Conservation (phyloP, 495 filamentous ascomycete genomes). For the Penicillium simplicissimum region DNA sequence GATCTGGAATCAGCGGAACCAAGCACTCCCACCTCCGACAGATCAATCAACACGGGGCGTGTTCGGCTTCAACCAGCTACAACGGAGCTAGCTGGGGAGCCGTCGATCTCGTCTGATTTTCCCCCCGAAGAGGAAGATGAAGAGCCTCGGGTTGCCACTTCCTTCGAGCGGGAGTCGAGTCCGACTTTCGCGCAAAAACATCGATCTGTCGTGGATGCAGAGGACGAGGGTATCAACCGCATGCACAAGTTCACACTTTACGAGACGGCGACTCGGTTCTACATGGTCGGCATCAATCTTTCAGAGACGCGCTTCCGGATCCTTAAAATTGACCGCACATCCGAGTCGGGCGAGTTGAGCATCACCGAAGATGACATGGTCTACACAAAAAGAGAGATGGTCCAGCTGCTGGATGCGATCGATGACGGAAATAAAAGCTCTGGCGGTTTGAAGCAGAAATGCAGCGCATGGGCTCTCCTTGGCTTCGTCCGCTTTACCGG, state of each 20-base stretch:
- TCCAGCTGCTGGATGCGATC: conserved; percentile 85
- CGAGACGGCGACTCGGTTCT: conserved; percentile 89
- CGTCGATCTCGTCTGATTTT: conserved; percentile 18
- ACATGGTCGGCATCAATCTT: conserved; percentile 89
- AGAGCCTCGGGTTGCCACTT: conserved; percentile 44
- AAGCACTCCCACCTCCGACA: conserved; percentile 20
- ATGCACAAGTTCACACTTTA: conserved; percentile 97
- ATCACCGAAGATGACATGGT: conserved; percentile 93
- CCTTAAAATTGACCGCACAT: conserved; percentile 89
- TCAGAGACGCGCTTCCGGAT: conserved; percentile 86
- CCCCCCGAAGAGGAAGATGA: conserved; percentile 42
- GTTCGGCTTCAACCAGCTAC: conserved; percentile 11
- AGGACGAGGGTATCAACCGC: conserved; percentile 71
- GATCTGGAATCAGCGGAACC: conserved; percentile 12
- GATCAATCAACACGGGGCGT: conserved; percentile 14
- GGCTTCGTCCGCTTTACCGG: conserved; percentile 96
- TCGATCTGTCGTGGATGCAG: conserved; percentile 56
- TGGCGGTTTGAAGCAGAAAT: conserved; percentile 87
- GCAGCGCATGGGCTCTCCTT: conserved; percentile 89
- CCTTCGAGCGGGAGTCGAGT: conserved; percentile 45
- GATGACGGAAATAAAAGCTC: conserved; percentile 92
- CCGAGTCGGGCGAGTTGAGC: conserved; percentile 75
- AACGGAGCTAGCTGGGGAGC: conserved; percentile 19
- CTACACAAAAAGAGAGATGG: conserved; percentile 91
- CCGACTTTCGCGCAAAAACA: conserved; percentile 41